Evolutionary conservation across 2,329 filamentous ascomycete species (phyloP), one percentile per base, ranked within the genome.

Genomic region (Fusarium nanum): DNA sequence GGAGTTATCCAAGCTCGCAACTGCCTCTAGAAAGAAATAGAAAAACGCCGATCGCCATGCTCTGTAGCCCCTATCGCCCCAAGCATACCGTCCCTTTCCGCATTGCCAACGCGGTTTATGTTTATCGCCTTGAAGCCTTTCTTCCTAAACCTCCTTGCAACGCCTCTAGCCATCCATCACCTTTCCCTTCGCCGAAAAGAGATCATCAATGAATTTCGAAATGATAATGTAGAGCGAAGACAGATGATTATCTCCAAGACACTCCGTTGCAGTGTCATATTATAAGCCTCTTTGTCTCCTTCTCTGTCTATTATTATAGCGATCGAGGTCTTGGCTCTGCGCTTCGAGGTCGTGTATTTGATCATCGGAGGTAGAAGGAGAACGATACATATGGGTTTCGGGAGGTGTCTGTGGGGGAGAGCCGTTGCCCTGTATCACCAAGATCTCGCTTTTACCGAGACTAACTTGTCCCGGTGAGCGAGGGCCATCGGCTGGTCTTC

Each of bases 401-500:
- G 34, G 48, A 62, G 49, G 49, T 53, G 49, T 53, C 16, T 61
- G 73, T n/a, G 71, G 60, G 4, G 76, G 73, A 6, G 60, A 56
- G 13, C 68, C 65, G 20, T 75, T 73, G 27, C 78, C 78, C 57
- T 81, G 76, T 20, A 81, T 80, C 47, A 82, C 72, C 54, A 78
- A 79, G 44, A 79, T 71, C 49, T 82, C 81, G 68, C 79, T 81
- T 32, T 74, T 77, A 37, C 70, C 73, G 13, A 76, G 71, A 27
- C 61, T 73, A 11, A 34, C 28, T 57, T 76, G 40, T 56, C 72
- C 50, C 34, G 64, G 57, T 18, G 73, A 69, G 13, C 68, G 50
- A 23, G 34, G 63, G 40, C 60, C 49, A 18, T 62, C 56, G 27
- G 46, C 30, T 44, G 34, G 71, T 58, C 67, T 75, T 54, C 67